Base-by-base conservation (phyloP, 345 rosid species). In the Salix koriyanagi region DNA sequence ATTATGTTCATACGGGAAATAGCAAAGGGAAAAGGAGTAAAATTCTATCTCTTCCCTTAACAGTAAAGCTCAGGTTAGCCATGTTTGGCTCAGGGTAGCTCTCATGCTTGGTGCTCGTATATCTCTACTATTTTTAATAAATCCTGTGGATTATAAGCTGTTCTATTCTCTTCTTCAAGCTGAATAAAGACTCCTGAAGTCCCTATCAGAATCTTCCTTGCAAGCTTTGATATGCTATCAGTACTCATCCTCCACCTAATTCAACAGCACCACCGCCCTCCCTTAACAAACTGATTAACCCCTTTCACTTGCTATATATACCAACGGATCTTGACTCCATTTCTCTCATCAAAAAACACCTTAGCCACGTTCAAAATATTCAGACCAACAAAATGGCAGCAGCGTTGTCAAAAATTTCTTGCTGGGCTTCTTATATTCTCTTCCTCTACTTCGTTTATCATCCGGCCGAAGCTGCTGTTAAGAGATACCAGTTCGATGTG, bases 401-500 rank as follows among this genome's bases (percentile, higher is more conserved):
- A 52, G 58, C 23, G 8, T 52, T 65, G 23, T 48, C 4, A 36
- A 1, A 67, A 46, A 50, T 3, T 62, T 30, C 14, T 52, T 50
- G 19, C 19, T 48, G 21, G 61, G 60, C 34, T 70, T 70, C 6
- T 72, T 34, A 12, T 50, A n/a, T 77, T 64, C 30, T 77, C 12
- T 44, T 62, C 16, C 66, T 71, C n/a, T 71, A 36, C 67, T 50
- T 76, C 36, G 34, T 61, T 58, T 70, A 70, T n/a, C 7, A 23
- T 1, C 34, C 70, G 19, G 76, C 42, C 1, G 11, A 64, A 65
- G 80, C 80, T 28, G 76, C 30, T 16, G 70, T 54, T 26, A 71
- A 77, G 75, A 71, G n/a, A 36, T 77, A 77, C 42, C 71, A 71
- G 28, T 71, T 77, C 28, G 76, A 71, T 64, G 80, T 77, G 54